Percentiles rank a stretch among this genome's conserved stretches.
phyloP scores from a whole-genome alignment of 2,329 filamentous ascomycete species.

The Aspergillus sp. region DNA sequence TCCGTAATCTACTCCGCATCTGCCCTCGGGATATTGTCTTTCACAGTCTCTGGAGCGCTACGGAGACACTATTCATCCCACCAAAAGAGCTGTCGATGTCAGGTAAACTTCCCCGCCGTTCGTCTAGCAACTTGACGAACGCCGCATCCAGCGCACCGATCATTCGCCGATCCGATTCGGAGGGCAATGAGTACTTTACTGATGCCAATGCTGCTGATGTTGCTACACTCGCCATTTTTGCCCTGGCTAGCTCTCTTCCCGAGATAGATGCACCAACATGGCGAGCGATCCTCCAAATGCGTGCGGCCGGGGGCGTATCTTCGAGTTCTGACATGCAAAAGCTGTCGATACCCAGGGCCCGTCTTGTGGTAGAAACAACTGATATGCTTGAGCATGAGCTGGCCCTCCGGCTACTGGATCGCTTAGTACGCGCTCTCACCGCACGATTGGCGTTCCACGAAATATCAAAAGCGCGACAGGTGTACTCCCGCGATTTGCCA shows the following conservation, averaged over 20 bases:
- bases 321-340: constrained; percentile 42
- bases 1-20: constrained; percentile 39
- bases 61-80: constrained; percentile 44
- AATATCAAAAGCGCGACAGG: constrained; percentile 44
- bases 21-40: constrained; percentile 46
- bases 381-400: constrained; percentile 56
- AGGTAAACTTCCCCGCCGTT: constrained; percentile 33
- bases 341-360: constrained; percentile 30
- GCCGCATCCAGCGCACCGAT: constrained; percentile 26
- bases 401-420: constrained; percentile 52
- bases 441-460: constrained; percentile 53
- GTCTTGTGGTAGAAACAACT: constrained; percentile 36
- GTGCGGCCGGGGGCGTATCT: constrained; percentile 41
- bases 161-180: constrained; percentile 30
- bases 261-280: constrained; percentile 39
- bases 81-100: constrained; percentile 39
- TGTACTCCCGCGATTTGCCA: constrained; percentile 30
- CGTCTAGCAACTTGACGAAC: constrained; percentile 30
- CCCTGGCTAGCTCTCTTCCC: constrained; percentile 42
- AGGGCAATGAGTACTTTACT: constrained; percentile 36
- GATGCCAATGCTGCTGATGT: constrained; percentile 45
- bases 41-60: constrained; percentile 45
- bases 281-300: constrained; percentile 46
- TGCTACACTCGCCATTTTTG: constrained; percentile 40
- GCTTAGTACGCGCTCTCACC: constrained; percentile 52